phyloP scores from a whole-genome alignment of 148 eudicot genomes.

The Nyssa sinensis region DNA sequence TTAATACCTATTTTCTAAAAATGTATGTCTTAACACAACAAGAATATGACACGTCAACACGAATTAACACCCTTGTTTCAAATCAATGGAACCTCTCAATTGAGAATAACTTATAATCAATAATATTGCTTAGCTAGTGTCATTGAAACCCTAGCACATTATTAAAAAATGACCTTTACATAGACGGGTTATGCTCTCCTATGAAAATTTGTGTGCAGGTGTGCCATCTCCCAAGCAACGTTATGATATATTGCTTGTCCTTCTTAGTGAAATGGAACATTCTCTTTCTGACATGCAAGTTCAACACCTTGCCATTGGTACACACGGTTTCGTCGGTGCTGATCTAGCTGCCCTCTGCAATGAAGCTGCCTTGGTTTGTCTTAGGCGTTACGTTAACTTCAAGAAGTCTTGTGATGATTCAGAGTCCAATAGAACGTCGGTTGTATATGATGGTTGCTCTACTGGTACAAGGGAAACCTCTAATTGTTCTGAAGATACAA shows the following conservation, averaged over 20 bases:
- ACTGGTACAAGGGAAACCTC: conserved; percentile 20
- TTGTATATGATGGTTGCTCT: conserved; percentile 21
- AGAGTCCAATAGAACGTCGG: conserved; percentile 16
- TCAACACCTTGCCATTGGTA: conserved; percentile 59
- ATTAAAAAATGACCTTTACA: no score
- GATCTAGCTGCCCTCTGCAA: conserved; percentile 81
- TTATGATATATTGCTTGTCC: conserved; percentile 60
- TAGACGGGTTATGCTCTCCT: no score
- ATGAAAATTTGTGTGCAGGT: conserved; percentile 48
- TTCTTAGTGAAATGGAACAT: conserved; percentile 67
- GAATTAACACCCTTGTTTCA: no score
- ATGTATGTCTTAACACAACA: no score
- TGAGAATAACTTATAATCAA: no score
- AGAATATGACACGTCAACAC: no score
- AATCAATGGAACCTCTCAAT: no score
- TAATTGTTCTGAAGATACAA: conserved; percentile 16
- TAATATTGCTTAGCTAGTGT: no score
- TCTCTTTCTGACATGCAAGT: conserved; percentile 53
- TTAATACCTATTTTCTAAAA: no score
- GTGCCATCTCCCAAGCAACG: conserved; percentile 90
- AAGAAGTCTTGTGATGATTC: conserved; percentile 21
- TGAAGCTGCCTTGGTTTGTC: conserved; percentile 78
- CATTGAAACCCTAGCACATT: no score
- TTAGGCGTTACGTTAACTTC: conserved; percentile 44
- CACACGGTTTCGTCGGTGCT: conserved; percentile 98